Conservation (phyloP, 208 protist genomes). For the Trichomonas gallinae region DNA sequence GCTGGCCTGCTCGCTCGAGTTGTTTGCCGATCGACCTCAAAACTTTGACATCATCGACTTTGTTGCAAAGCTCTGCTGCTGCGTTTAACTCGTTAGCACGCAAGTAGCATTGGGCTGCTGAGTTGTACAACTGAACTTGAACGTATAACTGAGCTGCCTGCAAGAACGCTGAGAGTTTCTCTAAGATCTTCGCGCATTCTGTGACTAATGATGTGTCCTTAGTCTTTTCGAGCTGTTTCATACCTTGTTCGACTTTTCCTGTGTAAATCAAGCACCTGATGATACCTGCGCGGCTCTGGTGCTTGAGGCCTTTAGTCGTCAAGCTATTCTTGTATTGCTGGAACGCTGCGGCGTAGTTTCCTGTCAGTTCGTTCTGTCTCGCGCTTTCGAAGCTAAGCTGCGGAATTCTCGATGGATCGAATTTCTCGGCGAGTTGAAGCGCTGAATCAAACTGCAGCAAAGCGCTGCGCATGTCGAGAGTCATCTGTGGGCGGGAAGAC, state of each 20-base stretch:
- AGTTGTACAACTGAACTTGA: background rate
- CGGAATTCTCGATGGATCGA: background rate
- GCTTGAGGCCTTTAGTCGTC: background rate
- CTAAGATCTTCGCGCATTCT: background rate
- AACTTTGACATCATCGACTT: background rate
- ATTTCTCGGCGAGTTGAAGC: background rate
- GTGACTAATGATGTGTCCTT: background rate
- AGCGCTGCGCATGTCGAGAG: background rate
- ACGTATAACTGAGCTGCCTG: background rate
- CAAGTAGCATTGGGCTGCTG: background rate
- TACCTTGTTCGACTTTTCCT: constrained; percentile 15
- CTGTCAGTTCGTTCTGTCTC: background rate
- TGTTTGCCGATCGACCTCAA: background rate
- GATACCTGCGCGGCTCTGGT: background rate
- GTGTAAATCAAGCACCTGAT: background rate
- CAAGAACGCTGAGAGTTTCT: background rate
- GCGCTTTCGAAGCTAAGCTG: background rate
- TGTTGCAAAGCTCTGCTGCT: background rate
- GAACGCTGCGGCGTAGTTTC: background rate
- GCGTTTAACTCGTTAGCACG: background rate
- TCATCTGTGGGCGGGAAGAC: background rate
- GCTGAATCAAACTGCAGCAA: background rate
- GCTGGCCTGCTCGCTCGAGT: background rate
- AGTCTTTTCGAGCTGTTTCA: background rate
- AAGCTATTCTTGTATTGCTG: background rate